These are phyloP conservation scores for Beauveria sp. DNA, from an alignment of 2,329 filamentous ascomycete genomes.

Conservation along the genomic window DNA sequence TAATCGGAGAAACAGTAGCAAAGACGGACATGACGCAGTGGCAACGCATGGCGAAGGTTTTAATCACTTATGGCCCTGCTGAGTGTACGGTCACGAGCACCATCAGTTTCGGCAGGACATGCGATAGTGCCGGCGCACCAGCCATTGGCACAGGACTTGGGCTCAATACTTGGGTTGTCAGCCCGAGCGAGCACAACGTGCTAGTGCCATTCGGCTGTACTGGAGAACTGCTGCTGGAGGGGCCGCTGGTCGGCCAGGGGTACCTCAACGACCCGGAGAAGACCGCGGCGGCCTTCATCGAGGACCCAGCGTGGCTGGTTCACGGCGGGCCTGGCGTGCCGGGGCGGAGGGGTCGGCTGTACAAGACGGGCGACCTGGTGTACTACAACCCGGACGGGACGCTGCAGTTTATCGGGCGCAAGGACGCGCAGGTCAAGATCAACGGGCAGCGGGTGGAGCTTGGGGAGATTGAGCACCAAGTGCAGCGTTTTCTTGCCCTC, in stretches of 20 bases:
- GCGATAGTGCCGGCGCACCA: too few species aligned
- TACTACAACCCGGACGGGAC: conserved; percentile 26
- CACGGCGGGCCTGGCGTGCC: not conserved
- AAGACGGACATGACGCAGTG: too few species aligned
- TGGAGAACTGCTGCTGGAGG: conserved; percentile 18
- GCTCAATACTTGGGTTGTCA: not conserved
- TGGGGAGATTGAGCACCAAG: conserved; percentile 16
- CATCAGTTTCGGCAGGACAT: not conserved
- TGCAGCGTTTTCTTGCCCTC: not conserved
- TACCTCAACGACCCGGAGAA: conserved; percentile 14
- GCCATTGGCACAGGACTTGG: not conserved
- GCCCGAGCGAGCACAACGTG: not conserved
- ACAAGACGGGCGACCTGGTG: conserved; percentile 41
- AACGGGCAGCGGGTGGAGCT: conserved; percentile 46
- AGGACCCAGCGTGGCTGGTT: conserved; percentile 6
- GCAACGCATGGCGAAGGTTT: too few species aligned
- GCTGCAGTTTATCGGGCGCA: conserved; percentile 39
- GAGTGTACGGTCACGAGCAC: not conserved
- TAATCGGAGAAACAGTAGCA: too few species aligned
- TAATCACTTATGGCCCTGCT: not conserved
- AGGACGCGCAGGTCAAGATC: conserved; percentile 48
- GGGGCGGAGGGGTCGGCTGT: conserved; percentile 21
- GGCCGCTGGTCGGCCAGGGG: conserved; percentile 15
- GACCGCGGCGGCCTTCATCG: conserved; percentile 19
- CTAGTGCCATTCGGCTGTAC: conserved; percentile 14